These are phyloP conservation scores for Lunularia cruciata DNA, from an alignment of 225 moss, liverwort and hornwort genomes.

Conservation along the genomic window DNA sequence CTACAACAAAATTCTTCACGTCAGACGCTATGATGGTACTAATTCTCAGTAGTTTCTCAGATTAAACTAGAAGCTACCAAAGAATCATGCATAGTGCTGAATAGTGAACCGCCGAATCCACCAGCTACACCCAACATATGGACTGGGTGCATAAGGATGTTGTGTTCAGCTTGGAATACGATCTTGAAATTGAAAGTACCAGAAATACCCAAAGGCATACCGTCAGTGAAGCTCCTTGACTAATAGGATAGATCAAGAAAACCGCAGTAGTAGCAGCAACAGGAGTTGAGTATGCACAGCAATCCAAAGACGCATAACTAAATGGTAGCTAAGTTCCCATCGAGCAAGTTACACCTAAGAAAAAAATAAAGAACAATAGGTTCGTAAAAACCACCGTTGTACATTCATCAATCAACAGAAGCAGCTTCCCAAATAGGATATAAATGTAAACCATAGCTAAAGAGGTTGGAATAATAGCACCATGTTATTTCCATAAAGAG, in stretches of 20 bases:
- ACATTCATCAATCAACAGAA: too few relatives aligned
- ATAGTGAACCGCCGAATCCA: constrained; percentile 12
- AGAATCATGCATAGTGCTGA: constrained; percentile 13
- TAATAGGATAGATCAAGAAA: constrained; percentile 13
- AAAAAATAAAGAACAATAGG: too few relatives aligned
- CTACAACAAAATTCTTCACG: too few relatives aligned
- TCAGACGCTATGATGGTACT: too few relatives aligned
- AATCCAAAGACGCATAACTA: constrained; percentile 27
- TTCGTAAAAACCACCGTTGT: too few relatives aligned
- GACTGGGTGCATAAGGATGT: constrained; percentile 29
- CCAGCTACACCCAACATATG: constrained; percentile 30
- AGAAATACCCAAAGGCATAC: constrained; percentile 22
- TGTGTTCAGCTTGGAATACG: constrained; percentile 28
- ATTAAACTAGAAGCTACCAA: constrained; percentile 20
- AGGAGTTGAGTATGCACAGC: constrained; percentile 25
- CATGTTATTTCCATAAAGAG: too few relatives aligned
- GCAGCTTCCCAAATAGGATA: too few relatives aligned
- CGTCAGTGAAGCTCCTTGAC: constrained; percentile 32
- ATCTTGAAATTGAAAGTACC: constrained; percentile 34
- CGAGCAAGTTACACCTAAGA: constrained; percentile 37
- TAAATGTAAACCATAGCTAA: too few relatives aligned
- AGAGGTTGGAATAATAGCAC: too few relatives aligned
- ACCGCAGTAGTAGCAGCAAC: constrained; percentile 8
- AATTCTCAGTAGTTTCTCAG: constrained; percentile 21
- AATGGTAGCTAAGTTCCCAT: constrained; percentile 36